A percentile compares a stretch with the other conserved stretches of the same genome.
phyloP scores from a whole-genome alignment of 140 eudicot genomes.

The Senecio squalidus region DNA sequence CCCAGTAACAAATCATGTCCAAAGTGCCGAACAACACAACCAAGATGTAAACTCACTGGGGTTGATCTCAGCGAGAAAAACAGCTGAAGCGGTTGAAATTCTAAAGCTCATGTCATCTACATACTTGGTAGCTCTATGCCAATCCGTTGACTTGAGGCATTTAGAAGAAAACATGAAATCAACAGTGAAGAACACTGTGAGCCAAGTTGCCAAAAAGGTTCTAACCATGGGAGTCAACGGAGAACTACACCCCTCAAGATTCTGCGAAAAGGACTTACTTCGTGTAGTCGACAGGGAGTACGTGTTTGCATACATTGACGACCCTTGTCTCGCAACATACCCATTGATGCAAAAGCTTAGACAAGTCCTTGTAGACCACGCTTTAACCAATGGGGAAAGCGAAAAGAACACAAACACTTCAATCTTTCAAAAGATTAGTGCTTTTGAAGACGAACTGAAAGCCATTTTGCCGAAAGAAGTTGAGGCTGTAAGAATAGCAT shows the following conservation, averaged over 20 bases:
- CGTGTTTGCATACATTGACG: conserved; percentile 61
- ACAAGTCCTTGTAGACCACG: conserved; percentile 78
- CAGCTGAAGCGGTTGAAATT: conserved; percentile 77
- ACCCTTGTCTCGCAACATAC: conserved; percentile 62
- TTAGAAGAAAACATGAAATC: conserved; percentile 67
- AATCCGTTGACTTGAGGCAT: conserved; percentile 75
- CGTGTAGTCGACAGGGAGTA: conserved; percentile 65
- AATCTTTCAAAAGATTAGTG: conserved; percentile 76
- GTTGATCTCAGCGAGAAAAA: conserved; percentile 71
- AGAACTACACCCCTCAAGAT: conserved; percentile 61
- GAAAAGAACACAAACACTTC: conserved; percentile 57
- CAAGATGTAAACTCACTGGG: conserved; percentile 92
- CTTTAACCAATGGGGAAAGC: conserved; percentile 56
- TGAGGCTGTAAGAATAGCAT: conserved; percentile 48
- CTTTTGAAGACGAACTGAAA: conserved; percentile 70
- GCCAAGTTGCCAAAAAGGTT: conserved; percentile 51
- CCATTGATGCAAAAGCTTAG: conserved; percentile 87
- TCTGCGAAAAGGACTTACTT: conserved; percentile 71
- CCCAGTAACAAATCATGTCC: conserved; percentile 87
- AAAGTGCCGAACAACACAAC: conserved; percentile 93
- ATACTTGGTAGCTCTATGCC: conserved; percentile 76
- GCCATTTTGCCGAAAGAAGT: conserved; percentile 67
- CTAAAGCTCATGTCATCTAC: conserved; percentile 82
- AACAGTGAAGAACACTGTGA: conserved; percentile 61
- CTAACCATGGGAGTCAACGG: conserved; percentile 54